These are phyloP conservation scores for Tolypocladium cylindrosporum DNA, from an alignment of 2,329 filamentous ascomycete genomes.

Conservation along the genomic window DNA sequence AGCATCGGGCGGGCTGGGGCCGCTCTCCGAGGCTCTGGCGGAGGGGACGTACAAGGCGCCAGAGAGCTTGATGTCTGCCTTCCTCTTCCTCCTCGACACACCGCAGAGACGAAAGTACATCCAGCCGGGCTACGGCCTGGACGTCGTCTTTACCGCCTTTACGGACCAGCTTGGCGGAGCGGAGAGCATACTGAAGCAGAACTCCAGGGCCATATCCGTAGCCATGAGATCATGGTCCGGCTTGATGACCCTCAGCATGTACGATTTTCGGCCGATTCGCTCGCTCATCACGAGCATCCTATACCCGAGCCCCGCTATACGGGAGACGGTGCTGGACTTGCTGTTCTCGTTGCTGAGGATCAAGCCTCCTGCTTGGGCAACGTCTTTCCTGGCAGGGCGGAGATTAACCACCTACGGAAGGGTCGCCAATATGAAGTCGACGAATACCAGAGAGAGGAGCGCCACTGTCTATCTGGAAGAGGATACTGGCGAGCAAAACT, in stretches of 20 bases:
- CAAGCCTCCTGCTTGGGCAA: conserved; percentile 86
- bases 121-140: conserved; percentile 81
- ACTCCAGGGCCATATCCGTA: conserved; percentile 83
- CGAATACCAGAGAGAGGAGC: conserved; percentile 37
- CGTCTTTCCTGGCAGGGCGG: conserved; percentile 85
- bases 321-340: conserved; percentile 78
- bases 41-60: conserved; percentile 90
- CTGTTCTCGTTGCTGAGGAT: conserved; percentile 75
- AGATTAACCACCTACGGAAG: conserved; percentile 93
- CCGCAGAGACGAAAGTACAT: conserved; percentile 73
- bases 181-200: conserved; percentile 63
- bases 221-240: conserved; percentile 92
- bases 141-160: conserved; percentile 83
- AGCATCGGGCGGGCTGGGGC: conserved; percentile 72
- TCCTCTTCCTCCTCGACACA: conserved; percentile 80
- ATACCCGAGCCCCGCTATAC: conserved; percentile 43
- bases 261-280: conserved; percentile 72
- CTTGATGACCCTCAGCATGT: conserved; percentile 78
- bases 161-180: conserved; percentile 66
- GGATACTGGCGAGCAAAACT: conserved; percentile 63
- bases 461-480: conserved; percentile 51
- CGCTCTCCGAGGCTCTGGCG: conserved; percentile 82
- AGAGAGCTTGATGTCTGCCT: conserved; percentile 77
- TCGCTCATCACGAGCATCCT: conserved; percentile 63
- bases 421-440: conserved; percentile 70